phyloP scores from a whole-genome alignment of 805 yeast species.

The Kregervanrija delftensis region DNA sequence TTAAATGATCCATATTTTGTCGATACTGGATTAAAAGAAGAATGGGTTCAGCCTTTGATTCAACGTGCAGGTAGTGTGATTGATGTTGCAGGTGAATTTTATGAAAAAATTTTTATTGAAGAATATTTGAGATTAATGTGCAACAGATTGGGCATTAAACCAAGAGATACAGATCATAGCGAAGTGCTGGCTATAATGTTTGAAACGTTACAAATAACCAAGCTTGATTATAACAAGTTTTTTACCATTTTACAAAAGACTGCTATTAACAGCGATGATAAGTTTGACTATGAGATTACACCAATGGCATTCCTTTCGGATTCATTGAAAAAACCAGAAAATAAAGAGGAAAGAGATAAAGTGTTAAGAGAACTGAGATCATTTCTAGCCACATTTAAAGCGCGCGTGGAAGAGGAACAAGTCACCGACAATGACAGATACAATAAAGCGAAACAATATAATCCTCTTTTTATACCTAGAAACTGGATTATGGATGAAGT shows the following conservation, averaged over 20 bases:
- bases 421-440: constrained; percentile 34
- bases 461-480: constrained; percentile 79
- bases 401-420: constrained; percentile 29
- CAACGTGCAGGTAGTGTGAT: constrained; percentile 61
- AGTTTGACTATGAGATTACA: constrained; percentile 25
- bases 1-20: constrained; percentile 37
- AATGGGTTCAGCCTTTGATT: constrained; percentile 43
- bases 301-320: constrained; percentile 24
- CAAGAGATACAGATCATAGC: constrained; percentile 33
- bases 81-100: constrained; percentile 56
- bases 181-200: constrained; percentile 54
- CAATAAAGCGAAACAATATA: constrained; percentile 37
- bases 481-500: constrained; percentile 87
- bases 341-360: constrained; percentile 27
- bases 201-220: constrained; percentile 50
- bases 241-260: constrained; percentile 55
- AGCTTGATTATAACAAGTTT: constrained; percentile 75
- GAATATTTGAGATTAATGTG: constrained; percentile 53
- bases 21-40: constrained; percentile 39
- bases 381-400: constrained; percentile 50
- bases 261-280: constrained; percentile 26
- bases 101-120: constrained; percentile 52
- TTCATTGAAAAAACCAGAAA: constrained; percentile 19
- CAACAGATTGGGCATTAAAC: constrained; percentile 60
- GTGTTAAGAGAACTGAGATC: constrained; percentile 32